Percentiles rank a stretch among this genome's conserved stretches.
Evolutionary conservation across 306 rosid species (phyloP).

Genomic region (Pterocarpus macrocarpus): DNA sequence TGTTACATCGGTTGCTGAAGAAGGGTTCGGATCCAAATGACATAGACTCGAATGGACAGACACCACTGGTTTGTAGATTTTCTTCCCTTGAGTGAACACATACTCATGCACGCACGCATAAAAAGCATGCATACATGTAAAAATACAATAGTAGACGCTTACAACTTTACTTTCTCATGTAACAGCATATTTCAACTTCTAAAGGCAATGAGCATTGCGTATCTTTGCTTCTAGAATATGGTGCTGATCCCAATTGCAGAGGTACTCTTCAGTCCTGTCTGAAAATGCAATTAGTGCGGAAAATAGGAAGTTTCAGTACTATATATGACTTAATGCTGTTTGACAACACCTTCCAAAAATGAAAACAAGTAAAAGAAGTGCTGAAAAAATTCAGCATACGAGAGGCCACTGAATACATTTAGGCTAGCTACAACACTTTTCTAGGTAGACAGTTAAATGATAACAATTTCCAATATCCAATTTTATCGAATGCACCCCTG

Average conservation of each 20-base stretch:
- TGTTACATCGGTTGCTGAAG: constrained; percentile 63
- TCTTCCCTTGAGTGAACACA: constrained; percentile 2
- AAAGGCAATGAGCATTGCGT: constrained; percentile 65
- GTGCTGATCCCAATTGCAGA: constrained; percentile 68
- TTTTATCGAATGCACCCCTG: constrained; percentile 15
- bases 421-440: background rate
- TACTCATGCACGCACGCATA: background rate
- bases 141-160: constrained; percentile 10
- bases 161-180: constrained; percentile 29
- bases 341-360: background rate
- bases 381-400: background rate
- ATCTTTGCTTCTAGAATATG: constrained; percentile 64
- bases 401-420: background rate
- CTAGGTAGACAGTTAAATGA: too few relatives aligned
- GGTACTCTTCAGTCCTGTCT: constrained; percentile 49
- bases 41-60: constrained; percentile 59
- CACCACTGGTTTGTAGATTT: constrained; percentile 67
- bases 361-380: background rate
- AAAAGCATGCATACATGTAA: background rate
- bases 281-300: background rate
- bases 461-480: background rate
- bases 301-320: background rate
- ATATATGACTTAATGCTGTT: background rate
- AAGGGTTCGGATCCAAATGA: constrained; percentile 78
- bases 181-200: constrained; percentile 76